Evolutionary conservation across 257 asterid genomes (phyloP).

Genomic region (Nicotiana attenuata): DNA sequence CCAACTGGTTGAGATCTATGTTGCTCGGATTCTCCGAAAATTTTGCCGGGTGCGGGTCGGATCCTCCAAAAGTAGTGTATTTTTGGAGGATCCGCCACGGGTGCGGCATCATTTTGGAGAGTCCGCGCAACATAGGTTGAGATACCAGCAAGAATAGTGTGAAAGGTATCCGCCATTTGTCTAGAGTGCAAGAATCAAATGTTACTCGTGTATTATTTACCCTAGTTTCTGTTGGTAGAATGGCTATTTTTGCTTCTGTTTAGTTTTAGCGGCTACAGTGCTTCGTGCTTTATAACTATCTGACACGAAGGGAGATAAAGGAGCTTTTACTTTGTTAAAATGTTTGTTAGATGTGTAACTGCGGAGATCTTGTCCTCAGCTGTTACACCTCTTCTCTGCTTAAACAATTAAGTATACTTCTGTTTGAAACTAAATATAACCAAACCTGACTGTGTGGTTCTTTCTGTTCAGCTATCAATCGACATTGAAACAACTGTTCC

Average conservation of each 20-base stretch:
- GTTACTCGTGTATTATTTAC: not conserved
- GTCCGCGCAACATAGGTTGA: too few relatives aligned
- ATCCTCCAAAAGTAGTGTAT: too few relatives aligned
- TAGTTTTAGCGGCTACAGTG: not conserved
- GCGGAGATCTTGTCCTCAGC: not conserved
- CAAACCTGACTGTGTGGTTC: not conserved
- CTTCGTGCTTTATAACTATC: not conserved
- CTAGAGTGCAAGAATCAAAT: not conserved
- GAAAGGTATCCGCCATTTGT: not conserved
- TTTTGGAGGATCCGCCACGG: too few relatives aligned
- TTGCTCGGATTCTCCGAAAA: too few relatives aligned
- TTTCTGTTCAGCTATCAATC: constrained; percentile 72
- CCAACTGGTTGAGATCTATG: not conserved
- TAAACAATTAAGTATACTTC: not conserved
- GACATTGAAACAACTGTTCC: constrained; percentile 89
- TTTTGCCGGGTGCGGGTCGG: too few relatives aligned
- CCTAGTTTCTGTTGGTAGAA: not conserved
- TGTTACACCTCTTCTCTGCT: not conserved
- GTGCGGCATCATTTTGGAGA: too few relatives aligned
- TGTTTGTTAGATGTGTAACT: not conserved
- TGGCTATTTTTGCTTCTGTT: not conserved
- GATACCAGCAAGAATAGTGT: not conserved
- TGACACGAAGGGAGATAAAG: not conserved
- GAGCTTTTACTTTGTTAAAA: not conserved
- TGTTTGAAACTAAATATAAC: not conserved